These are phyloP conservation scores for Aspergillus hiratsukae DNA, from an alignment of 2,329 filamentous ascomycete species.

Conservation along the genomic window DNA sequence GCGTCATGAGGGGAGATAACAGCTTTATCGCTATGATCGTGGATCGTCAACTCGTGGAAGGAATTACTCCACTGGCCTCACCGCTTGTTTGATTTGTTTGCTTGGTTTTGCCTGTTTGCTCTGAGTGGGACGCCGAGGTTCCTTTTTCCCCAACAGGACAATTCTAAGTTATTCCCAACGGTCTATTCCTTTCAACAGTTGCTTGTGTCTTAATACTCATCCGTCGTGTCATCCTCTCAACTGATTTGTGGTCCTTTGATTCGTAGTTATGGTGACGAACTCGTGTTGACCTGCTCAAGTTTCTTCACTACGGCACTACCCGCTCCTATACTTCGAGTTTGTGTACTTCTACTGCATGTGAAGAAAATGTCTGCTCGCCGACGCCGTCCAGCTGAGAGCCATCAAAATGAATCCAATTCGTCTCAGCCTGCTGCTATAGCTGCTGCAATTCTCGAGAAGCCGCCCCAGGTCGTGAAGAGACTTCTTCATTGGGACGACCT, in stretches of 20 bases:
- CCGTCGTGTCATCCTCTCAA: not conserved
- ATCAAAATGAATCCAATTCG: constrained; percentile 16
- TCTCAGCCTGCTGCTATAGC: constrained; percentile 22
- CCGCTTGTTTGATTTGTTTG: constrained; percentile 28
- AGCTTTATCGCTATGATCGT: not conserved
- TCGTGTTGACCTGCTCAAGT: constrained; percentile 6
- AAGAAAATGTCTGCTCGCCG: constrained; percentile 28
- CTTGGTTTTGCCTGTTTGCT: constrained; percentile 19
- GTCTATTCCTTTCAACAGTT: not conserved
- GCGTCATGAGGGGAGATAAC: constrained; percentile 1
- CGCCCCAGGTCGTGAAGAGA: constrained; percentile 26
- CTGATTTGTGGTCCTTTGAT: not conserved
- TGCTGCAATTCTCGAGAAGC: constrained; percentile 24
- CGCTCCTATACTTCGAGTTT: constrained; percentile 2
- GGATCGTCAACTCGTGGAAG: not conserved
- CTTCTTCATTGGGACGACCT: constrained; percentile 50
- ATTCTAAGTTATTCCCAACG: constrained; percentile 3
- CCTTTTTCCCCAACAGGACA: not conserved
- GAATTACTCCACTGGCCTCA: not conserved
- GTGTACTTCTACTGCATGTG: constrained; percentile 19
- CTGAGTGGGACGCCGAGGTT: not conserved
- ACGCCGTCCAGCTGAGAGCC: constrained; percentile 24
- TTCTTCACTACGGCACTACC: not conserved
- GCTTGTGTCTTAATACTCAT: not conserved
- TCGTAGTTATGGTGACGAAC: not conserved